Conservation (phyloP, 2,329 filamentous ascomycete genomes). For the Chaetomium globosum region DNA sequence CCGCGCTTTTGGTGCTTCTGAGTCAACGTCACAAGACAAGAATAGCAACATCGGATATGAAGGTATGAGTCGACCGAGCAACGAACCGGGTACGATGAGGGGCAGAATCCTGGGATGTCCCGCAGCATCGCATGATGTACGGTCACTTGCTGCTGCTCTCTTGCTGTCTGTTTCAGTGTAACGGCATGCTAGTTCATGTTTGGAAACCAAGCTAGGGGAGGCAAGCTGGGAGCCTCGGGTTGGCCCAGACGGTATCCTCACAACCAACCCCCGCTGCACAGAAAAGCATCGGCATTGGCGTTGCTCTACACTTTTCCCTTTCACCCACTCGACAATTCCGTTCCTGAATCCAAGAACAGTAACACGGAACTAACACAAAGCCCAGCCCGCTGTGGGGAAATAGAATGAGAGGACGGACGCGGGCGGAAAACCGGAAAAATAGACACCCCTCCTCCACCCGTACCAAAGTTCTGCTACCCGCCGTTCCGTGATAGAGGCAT, state of each 20-base stretch:
- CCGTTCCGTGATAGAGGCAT: not conserved
- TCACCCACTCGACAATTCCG: not conserved
- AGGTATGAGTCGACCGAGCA: not conserved
- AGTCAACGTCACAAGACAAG: conserved; percentile 17
- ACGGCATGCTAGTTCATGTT: not conserved
- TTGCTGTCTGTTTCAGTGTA: not conserved
- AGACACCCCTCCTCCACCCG: not conserved
- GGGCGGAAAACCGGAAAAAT: conserved; percentile 8
- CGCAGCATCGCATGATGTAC: conserved; percentile 4
- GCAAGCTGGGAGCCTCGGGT: not conserved
- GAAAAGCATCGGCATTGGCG: not conserved
- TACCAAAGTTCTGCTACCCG: not conserved
- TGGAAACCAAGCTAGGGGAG: not conserved
- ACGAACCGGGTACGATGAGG: conserved; percentile 18
- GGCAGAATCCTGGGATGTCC: not conserved
- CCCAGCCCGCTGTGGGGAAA: not conserved
- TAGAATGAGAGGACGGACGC: not conserved
- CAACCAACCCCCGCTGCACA: not conserved
- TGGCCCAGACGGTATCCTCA: not conserved
- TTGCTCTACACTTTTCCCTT: not conserved
- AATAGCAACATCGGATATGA: conserved; percentile 32
- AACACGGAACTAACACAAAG: not conserved
- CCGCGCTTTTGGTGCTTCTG: not conserved
- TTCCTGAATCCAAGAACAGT: conserved; percentile 6
- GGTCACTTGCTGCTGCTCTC: not conserved